Conservation (phyloP, 371 early-diverging fungal species). For the Blakeslea trispora region DNA sequence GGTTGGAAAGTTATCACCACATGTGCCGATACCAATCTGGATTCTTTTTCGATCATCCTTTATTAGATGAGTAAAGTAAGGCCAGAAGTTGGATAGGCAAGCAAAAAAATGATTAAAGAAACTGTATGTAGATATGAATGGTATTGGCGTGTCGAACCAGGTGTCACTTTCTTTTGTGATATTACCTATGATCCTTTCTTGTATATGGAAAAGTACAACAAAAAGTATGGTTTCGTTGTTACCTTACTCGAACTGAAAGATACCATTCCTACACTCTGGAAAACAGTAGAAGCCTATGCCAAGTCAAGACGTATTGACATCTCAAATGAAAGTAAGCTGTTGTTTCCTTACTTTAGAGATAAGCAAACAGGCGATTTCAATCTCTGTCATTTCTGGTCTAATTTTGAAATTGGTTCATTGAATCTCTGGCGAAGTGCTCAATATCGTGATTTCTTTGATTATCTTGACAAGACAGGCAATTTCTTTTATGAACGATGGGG, state of each 20-base stretch:
- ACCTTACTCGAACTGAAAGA: constrained; percentile 67
- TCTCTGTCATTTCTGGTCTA: constrained; percentile 90
- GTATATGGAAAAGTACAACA: constrained; percentile 72
- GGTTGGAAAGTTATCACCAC: constrained; percentile 55
- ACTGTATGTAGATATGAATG: constrained; percentile 72
- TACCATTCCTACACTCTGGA: constrained; percentile 81
- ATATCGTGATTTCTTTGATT: constrained; percentile 63
- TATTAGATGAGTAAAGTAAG: constrained; percentile 68
- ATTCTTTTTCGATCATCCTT: constrained; percentile 83
- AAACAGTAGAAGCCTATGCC: constrained; percentile 50
- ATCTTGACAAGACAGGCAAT: constrained; percentile 65
- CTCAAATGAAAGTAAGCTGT: constrained; percentile 30
- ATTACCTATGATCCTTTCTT: constrained; percentile 87
- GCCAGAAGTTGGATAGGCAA: too few species aligned
- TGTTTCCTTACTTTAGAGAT: constrained; percentile 33
- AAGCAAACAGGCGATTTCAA: constrained; percentile 50
- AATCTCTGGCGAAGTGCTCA: constrained; percentile 72
- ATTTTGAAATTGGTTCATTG: constrained; percentile 91
- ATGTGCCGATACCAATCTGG: constrained; percentile 89
- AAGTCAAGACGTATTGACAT: constrained; percentile 44
- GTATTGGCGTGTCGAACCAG: constrained; percentile 94
- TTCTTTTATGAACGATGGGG: constrained; percentile 77
- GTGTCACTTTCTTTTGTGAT: constrained; percentile 77
- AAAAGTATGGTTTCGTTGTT: constrained; percentile 80
- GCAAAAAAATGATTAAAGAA: too few species aligned